phyloP scores from a whole-genome alignment of 2,329 filamentous ascomycete species.

The Apiospora koreana region DNA sequence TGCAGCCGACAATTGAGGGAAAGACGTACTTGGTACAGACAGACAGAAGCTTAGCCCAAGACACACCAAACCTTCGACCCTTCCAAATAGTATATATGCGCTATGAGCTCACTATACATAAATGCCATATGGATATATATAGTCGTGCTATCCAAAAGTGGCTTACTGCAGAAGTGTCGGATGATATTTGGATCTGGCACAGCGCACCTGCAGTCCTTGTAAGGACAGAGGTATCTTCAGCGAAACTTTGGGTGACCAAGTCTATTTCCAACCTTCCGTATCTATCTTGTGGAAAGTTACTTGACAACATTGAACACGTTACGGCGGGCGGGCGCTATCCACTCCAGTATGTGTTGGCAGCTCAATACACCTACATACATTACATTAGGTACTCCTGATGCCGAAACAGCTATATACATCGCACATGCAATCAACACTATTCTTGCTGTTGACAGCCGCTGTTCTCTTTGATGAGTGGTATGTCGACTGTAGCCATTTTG shows the following conservation, averaged over 20 bases:
- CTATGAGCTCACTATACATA: constrained; percentile 4
- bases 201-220: neutral
- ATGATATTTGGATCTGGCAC: neutral
- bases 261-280: neutral
- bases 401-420: neutral
- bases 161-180: neutral
- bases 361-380: neutral
- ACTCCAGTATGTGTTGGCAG: neutral
- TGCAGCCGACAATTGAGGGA: neutral
- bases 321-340: neutral
- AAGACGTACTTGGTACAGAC: too few species aligned
- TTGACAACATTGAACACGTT: neutral
- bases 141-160: neutral
- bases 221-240: neutral
- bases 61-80: neutral
- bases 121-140: neutral
- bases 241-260: neutral
- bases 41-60: constrained; percentile 1
- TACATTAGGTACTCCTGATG: neutral
- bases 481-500: neutral
- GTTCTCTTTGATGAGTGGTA: neutral
- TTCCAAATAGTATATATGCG: neutral
- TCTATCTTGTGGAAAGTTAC: neutral
- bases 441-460: neutral
- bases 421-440: neutral